Base-by-base conservation (phyloP, 1,284 basidiomycete species). In the Ganoderma lingzhi region DNA sequence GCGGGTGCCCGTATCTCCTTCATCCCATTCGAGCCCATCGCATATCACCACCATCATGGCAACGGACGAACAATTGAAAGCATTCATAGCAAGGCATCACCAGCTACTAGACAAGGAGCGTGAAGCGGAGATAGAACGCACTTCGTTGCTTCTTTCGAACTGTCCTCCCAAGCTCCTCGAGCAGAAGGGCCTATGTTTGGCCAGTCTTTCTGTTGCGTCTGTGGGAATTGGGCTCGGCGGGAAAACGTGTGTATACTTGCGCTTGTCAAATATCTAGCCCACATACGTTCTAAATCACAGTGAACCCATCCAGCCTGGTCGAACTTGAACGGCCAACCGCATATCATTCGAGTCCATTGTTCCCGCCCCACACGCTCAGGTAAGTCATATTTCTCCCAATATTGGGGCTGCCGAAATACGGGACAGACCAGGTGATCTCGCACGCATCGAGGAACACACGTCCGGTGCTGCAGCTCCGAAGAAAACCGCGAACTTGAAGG, bases 321-420 rank as follows among this genome's bases (percentile, higher is more conserved):
- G 96, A 97, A 80, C 84, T 98, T 17, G 93, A 96, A 77, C 84
- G 95, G 70, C 94, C 96, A 0, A 82, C 89, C 6, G 95, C 94
- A 17, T 94, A 95, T 76, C 93, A 96, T 76, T 83, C 88, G 0
- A 88, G 84, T 32, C 84, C 90, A 0, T 73, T 87, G 0, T 93
- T 98, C 71, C 95, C 95, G 9, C 92, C 95, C 5, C 96, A 98
- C 82, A 92, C 89, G 0, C 89, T 98, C 75, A 88, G 96, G 90
- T 89, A 79, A 68, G 80, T 75, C 45, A 15, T 66, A 62, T 23
- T 42, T 63, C 3, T 35, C 64, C 8, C 42, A 65, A 14, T 62
- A 65, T 8, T 35, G 67, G 23, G 64, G 55, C 51, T 65, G 68
- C 69, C 65, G 62, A 58, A 66, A 51, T 39, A 59, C 35, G 12